A percentile compares a stretch with the other conserved stretches of the same genome.
phyloP scores from a whole-genome alignment of 108 stramenopile genomes.

The Fragilaria crotonensis region DNA sequence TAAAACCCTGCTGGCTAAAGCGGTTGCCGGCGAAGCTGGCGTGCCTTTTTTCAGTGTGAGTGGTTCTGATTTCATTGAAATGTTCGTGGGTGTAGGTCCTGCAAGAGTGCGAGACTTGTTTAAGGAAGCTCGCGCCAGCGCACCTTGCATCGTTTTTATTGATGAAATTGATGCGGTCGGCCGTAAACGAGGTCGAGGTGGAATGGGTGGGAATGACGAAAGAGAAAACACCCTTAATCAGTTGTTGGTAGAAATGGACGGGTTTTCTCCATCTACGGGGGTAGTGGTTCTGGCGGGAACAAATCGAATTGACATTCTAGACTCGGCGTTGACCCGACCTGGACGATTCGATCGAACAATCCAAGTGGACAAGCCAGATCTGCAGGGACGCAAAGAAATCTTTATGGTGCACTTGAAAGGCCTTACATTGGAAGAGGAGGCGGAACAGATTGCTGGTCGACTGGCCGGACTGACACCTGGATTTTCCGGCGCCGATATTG shows the following conservation, averaged over 20 bases:
- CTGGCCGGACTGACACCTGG: constrained; percentile 82
- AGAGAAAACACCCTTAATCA: constrained; percentile 87
- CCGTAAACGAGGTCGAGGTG: constrained; percentile 80
- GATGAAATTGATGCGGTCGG: constrained; percentile 87
- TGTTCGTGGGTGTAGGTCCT: constrained; percentile 92
- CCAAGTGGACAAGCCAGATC: constrained; percentile 71
- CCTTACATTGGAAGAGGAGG: constrained; percentile 53
- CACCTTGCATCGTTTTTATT: constrained; percentile 81
- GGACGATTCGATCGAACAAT: constrained; percentile 96
- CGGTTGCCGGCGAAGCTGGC: constrained; percentile 80
- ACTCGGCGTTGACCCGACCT: constrained; percentile 85
- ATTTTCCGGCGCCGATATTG: constrained; percentile 86
- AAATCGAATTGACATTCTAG: constrained; percentile 77
- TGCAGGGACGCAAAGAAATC: constrained; percentile 69
- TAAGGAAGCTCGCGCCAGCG: constrained; percentile 41
- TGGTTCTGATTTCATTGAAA: constrained; percentile 78
- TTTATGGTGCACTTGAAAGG: constrained; percentile 79
- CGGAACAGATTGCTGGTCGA: constrained; percentile 47
- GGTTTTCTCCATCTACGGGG: constrained; percentile 44
- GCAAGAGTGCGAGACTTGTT: constrained; percentile 89
- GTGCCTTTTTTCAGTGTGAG: constrained; percentile 80
- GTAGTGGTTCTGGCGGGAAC: constrained; percentile 83
- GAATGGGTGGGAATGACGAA: constrained; percentile 59
- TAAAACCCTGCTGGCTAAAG: constrained; percentile 77
- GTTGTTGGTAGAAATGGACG: constrained; percentile 82